phyloP scores from a whole-genome alignment of 1,284 basidiomycete species.

The Prillingera fragicola region DNA sequence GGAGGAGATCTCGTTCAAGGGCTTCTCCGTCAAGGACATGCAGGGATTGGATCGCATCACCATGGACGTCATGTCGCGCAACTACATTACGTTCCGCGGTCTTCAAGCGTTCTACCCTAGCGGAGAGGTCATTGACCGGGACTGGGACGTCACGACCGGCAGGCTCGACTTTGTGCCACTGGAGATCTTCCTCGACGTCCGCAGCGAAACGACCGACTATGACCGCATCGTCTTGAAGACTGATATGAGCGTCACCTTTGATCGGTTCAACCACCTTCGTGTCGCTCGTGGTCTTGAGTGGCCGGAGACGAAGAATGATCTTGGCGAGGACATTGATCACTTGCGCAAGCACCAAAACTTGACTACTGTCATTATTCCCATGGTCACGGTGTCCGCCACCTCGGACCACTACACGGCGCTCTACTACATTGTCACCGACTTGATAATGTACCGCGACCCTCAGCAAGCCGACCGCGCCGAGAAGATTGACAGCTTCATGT shows the following conservation, averaged over 20 bases:
- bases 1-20: slow-evolving; percentile 73
- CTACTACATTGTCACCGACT: slow-evolving; percentile 79
- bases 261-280: slow-evolving; percentile 90
- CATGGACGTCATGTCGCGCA: slow-evolving; percentile 77
- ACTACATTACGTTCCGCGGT: slow-evolving; percentile 67
- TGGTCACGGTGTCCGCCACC: slow-evolving; percentile 82
- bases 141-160: slow-evolving; percentile 1
- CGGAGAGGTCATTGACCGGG: slow-evolving; percentile 27
- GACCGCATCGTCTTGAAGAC: slow-evolving; percentile 87
- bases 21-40: slow-evolving; percentile 75
- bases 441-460: slow-evolving; percentile 83
- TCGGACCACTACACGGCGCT: slow-evolving; percentile 80
- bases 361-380: slow-evolving; percentile 71
- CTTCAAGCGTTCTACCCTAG: slow-evolving; percentile 83
- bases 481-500: slow-evolving; percentile 74
- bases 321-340: slow-evolving; percentile 56
- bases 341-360: slow-evolving; percentile 79
- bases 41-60: slow-evolving; percentile 74
- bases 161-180: slow-evolving; percentile 62
- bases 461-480: slow-evolving; percentile 70
- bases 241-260: slow-evolving; percentile 77
- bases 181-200: slow-evolving; percentile 79
- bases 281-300: slow-evolving; percentile 61
- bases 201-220: slow-evolving; percentile 74
- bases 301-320: slow-evolving; percentile 43